phyloP scores from a whole-genome alignment of 129 eudicot genomes.

The Helianthus tuberosus region DNA sequence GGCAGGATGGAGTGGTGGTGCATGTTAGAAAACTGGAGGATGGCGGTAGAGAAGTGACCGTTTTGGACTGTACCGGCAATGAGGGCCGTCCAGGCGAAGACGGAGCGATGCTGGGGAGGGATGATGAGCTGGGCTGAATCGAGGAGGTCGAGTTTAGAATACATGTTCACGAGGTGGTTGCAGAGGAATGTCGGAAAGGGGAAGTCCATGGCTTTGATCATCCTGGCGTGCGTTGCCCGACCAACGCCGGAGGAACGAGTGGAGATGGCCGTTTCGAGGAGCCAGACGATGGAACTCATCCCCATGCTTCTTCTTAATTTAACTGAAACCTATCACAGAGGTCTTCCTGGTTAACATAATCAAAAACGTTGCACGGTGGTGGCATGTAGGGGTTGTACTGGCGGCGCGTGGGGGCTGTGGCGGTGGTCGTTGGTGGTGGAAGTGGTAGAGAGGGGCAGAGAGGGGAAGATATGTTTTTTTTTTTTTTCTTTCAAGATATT shows the following conservation, averaged over 20 bases:
- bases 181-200: conserved; percentile 57
- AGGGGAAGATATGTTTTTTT: too few relatives aligned
- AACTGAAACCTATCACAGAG: too few relatives aligned
- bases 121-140: conserved; percentile 58
- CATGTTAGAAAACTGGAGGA: conserved; percentile 54
- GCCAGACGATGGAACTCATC: conserved; percentile 51
- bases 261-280: conserved; percentile 58
- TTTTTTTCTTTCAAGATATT: too few relatives aligned
- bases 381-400: too few relatives aligned
- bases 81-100: conserved; percentile 82
- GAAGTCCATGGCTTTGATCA: conserved; percentile 48
- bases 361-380: too few relatives aligned
- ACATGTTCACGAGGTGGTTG: conserved; percentile 84
- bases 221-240: conserved; percentile 68
- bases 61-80: conserved; percentile 73
- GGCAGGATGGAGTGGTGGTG: conserved; percentile 46
- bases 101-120: conserved; percentile 58
- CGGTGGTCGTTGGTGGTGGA: too few relatives aligned
- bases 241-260: conserved; percentile 51
- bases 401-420: too few relatives aligned
- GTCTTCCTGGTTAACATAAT: too few relatives aligned
- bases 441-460: too few relatives aligned
- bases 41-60: conserved; percentile 58
- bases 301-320: too few relatives aligned
- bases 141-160: conserved; percentile 74